Percentiles rank a stretch among this genome's conserved stretches.
These are phyloP conservation scores for Coelastrella sp. DNA, from an alignment of 139 green algal genomes.

Conservation along the genomic window DNA sequence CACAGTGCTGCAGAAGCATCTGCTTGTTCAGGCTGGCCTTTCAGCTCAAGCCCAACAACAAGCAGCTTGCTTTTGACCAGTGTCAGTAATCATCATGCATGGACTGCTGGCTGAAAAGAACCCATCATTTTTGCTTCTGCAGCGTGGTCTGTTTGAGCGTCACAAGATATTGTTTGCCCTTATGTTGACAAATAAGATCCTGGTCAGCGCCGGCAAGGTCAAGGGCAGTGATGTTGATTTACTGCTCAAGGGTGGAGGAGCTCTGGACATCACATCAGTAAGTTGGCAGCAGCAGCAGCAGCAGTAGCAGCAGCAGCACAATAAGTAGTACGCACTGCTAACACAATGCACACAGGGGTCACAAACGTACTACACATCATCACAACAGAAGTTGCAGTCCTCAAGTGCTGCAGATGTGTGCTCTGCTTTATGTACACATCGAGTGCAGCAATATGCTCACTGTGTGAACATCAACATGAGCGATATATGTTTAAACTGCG, in stretches of 20 bases:
- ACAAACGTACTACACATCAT: no score
- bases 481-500: no score
- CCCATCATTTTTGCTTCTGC: conserved; percentile 52
- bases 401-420: no score
- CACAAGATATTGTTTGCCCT: conserved; percentile 96
- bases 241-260: conserved; percentile 91
- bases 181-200: conserved; percentile 92
- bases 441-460: no score
- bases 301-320: neutral
- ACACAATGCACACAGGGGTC: no score
- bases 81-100: no score
- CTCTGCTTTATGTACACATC: no score
- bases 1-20: neutral
- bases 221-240: conserved; percentile 78
- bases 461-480: no score
- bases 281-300: neutral
- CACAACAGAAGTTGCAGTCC: no score
- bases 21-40: neutral
- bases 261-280: conserved; percentile 80
- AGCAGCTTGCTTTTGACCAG: neutral
- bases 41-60: neutral
- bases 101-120: neutral
- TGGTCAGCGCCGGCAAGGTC: conserved; percentile 73
- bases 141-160: conserved; percentile 96
- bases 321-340: neutral